A percentile compares a stretch with the other conserved stretches of the same genome.
phyloP scores from a whole-genome alignment of 78 protist species.

The Isochrysis galbana region DNA sequence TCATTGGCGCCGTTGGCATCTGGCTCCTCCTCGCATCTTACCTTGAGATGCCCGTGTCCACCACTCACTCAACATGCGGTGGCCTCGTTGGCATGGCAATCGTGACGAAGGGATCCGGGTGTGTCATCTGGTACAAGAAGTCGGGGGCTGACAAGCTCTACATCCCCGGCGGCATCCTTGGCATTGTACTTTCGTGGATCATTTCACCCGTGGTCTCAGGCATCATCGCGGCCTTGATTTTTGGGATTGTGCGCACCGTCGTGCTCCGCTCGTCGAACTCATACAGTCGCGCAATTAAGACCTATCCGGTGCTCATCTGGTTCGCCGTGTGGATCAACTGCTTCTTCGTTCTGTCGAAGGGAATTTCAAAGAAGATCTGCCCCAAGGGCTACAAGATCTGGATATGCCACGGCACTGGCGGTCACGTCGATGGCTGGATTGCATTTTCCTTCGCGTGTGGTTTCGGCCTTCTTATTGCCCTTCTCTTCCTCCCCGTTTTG shows the following conservation, averaged over 20 bases:
- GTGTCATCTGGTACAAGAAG: not conserved
- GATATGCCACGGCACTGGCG: not conserved
- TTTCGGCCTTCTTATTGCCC: not conserved
- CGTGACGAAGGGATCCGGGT: not conserved
- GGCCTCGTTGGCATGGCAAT: conserved; percentile 4
- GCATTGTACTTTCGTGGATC: conserved; percentile 41
- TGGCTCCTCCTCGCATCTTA: not conserved
- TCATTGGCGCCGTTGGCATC: not conserved
- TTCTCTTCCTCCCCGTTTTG: not conserved
- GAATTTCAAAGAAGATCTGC: too few relatives aligned
- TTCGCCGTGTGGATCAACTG: not conserved
- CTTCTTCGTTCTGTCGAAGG: not conserved
- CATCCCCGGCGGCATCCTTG: not conserved
- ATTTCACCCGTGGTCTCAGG: conserved; percentile 57
- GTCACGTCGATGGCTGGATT: not conserved
- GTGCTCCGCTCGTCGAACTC: conserved; percentile 15
- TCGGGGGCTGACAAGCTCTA: not conserved
- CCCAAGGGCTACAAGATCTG: not conserved
- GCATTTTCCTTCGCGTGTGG: not conserved
- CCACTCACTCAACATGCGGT: not conserved
- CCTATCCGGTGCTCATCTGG: conserved; percentile 24
- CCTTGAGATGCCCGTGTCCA: conserved; percentile 22
- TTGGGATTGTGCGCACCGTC: not conserved
- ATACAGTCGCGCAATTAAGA: not conserved
- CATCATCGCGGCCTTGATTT: not conserved